These are phyloP conservation scores for Ophiostoma montium DNA, from an alignment of 2,329 filamentous ascomycete species.

Conservation along the genomic window DNA sequence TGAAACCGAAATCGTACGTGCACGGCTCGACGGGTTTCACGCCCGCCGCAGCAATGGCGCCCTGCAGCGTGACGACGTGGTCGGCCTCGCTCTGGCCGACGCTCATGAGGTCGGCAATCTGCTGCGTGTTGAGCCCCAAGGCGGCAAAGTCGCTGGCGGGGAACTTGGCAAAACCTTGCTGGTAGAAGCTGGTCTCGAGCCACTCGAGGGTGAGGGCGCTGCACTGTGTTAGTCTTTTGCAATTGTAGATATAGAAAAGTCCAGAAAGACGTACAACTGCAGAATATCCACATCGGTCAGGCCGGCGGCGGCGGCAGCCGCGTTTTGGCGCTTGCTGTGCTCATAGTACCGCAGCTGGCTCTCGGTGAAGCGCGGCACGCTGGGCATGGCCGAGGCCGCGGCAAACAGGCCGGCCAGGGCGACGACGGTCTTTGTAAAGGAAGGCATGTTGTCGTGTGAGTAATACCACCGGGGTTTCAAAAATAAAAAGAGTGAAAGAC, in stretches of 20 bases:
- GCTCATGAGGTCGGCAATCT: constrained; percentile 45
- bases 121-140: constrained; percentile 39
- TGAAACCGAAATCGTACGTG: constrained; percentile 58
- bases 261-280: constrained; percentile 35
- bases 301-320: constrained; percentile 29
- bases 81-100: constrained; percentile 49
- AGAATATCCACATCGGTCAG: constrained; percentile 41
- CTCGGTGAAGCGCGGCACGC: constrained; percentile 26
- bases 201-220: constrained; percentile 61
- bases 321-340: constrained; percentile 36
- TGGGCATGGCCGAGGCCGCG: constrained; percentile 32
- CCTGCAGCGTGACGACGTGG: constrained; percentile 46
- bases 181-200: constrained; percentile 61
- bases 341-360: constrained; percentile 32
- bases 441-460: constrained; percentile 27
- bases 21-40: constrained; percentile 53
- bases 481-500: constrained; percentile 19
- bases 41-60: constrained; percentile 46
- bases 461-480: constrained; percentile 18
- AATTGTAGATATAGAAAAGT: not conserved
- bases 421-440: constrained; percentile 29
- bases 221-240: not conserved
- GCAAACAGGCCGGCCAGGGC: constrained; percentile 31
- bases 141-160: constrained; percentile 48
- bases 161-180: constrained; percentile 55